phyloP scores from a whole-genome alignment of 1,284 basidiomycete species.

The Lignosus rhinocerotis region DNA sequence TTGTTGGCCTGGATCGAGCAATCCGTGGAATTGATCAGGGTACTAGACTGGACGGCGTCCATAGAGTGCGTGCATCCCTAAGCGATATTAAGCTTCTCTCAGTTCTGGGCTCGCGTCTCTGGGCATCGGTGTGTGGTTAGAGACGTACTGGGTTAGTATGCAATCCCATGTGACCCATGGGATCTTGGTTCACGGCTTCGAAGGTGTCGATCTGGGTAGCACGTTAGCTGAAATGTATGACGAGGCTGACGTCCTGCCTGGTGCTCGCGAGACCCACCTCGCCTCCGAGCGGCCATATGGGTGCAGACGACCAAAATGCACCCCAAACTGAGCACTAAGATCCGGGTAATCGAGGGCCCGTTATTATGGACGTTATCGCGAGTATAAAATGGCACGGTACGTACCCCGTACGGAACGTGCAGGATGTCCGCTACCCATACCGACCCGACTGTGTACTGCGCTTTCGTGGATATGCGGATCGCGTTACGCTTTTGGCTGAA shows the following conservation, averaged over 20 bases:
- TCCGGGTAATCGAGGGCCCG: constrained; percentile 1
- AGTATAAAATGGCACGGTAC: constrained; percentile 16
- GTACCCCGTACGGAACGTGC: constrained; percentile 66
- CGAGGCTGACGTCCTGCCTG: background rate
- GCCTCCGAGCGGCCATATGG: constrained; percentile 63
- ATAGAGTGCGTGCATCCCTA: constrained; percentile 56
- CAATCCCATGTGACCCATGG: constrained; percentile 66
- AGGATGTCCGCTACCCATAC: constrained; percentile 67
- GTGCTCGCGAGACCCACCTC: constrained; percentile 30
- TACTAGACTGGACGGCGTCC: constrained; percentile 49
- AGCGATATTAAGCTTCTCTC: constrained; percentile 4
- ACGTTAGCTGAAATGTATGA: background rate
- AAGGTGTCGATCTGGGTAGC: constrained; percentile 62
- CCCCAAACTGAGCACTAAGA: constrained; percentile 73
- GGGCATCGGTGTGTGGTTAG: constrained; percentile 7
- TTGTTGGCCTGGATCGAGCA: constrained; percentile 54
- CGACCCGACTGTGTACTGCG: constrained; percentile 61
- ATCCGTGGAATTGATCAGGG: constrained; percentile 57
- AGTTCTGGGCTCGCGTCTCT: background rate
- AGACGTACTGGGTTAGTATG: constrained; percentile 52
- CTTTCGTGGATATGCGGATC: constrained; percentile 62
- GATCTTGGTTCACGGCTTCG: constrained; percentile 70
- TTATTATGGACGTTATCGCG: constrained; percentile 2
- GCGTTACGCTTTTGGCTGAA: constrained; percentile 71
- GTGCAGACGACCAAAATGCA: constrained; percentile 65